These are phyloP conservation scores for Hepatocystis sp. DNA, from an alignment of 169 alveolate genomes.

Conservation along the genomic window DNA sequence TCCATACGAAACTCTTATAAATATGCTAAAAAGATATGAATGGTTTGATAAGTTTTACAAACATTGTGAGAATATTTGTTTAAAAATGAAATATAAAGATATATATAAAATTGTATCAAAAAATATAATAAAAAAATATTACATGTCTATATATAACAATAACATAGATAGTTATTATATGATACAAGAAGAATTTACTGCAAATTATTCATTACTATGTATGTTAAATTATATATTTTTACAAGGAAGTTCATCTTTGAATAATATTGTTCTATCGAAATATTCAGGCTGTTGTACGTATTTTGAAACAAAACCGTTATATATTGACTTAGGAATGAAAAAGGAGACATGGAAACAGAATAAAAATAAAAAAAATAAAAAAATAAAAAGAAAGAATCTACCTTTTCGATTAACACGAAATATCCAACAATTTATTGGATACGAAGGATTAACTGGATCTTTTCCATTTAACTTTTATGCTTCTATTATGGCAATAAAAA, in stretches of 20 bases:
- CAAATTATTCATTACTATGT: slow-evolving; percentile 44
- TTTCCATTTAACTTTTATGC: slow-evolving; percentile 59
- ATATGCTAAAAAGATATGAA: no score
- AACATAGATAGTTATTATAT: slow-evolving; percentile 34
- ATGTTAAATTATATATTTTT: slow-evolving; percentile 69
- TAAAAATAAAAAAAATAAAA: no score
- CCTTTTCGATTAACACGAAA: slow-evolving; percentile 66
- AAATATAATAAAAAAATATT: slow-evolving; percentile 51
- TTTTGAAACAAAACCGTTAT: slow-evolving; percentile 46
- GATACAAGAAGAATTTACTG: slow-evolving; percentile 22
- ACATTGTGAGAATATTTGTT: slow-evolving; percentile 17
- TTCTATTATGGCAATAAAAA: slow-evolving; percentile 62
- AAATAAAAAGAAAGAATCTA: slow-evolving; percentile 1
- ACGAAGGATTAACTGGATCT: slow-evolving; percentile 44
- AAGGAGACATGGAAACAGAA: background rate
- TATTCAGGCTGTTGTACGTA: slow-evolving; percentile 43
- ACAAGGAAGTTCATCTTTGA: slow-evolving; percentile 17
- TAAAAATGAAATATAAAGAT: slow-evolving; percentile 31
- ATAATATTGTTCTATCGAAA: slow-evolving; percentile 41
- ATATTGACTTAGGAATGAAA: slow-evolving; percentile 5
- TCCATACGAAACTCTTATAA: no score
- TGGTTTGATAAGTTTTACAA: slow-evolving; percentile 35
- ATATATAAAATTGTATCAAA: slow-evolving; percentile 64
- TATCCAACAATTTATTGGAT: slow-evolving; percentile 62
- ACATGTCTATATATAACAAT: slow-evolving; percentile 23